phyloP scores from a whole-genome alignment of 1,139 yeast species.

The Debaryomycetaceae sp. region DNA sequence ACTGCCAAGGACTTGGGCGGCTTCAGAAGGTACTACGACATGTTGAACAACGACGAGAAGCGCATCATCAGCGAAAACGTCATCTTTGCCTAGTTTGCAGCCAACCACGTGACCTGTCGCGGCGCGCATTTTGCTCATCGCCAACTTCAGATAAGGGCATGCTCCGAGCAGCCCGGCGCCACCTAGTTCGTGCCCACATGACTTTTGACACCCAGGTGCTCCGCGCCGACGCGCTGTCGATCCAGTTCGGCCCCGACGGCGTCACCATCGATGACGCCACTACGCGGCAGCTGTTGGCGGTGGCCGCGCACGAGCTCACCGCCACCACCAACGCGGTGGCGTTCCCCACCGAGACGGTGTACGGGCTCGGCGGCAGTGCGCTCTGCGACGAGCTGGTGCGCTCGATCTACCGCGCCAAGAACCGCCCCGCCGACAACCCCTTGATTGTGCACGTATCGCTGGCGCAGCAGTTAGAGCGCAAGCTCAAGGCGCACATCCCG shows the following conservation, averaged over 20 bases:
- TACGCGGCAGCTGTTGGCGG: slow-evolving; percentile 45
- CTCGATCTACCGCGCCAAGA: slow-evolving; percentile 80
- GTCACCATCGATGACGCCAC: slow-evolving; percentile 41
- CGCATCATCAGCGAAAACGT: slow-evolving; percentile 46
- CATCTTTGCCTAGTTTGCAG: slow-evolving; percentile 13
- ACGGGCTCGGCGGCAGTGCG: slow-evolving; percentile 91
- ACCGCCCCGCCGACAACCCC: slow-evolving; percentile 94
- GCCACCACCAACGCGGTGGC: slow-evolving; percentile 65
- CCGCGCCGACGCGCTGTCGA: slow-evolving; percentile 25
- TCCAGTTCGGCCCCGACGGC: slow-evolving; percentile 21
- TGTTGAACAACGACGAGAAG: slow-evolving; percentile 55
- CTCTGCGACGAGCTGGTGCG: slow-evolving; percentile 67
- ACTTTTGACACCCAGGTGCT: slow-evolving; percentile 26
- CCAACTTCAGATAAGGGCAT: not conserved
- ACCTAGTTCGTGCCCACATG: slow-evolving; percentile 1
- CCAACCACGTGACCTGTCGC: slow-evolving; percentile 1
- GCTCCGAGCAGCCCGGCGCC: slow-evolving; percentile 1
- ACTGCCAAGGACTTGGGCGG: slow-evolving; percentile 49
- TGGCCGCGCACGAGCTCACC: slow-evolving; percentile 57
- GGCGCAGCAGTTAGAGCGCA: slow-evolving; percentile 59
- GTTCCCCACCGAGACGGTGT: slow-evolving; percentile 96
- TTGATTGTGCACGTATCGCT: slow-evolving; percentile 86
- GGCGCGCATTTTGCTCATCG: not conserved
- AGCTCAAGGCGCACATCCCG: slow-evolving; percentile 55
- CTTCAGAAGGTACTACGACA: slow-evolving; percentile 52